phyloP scores from a whole-genome alignment of 805 yeast species.

The Saturnispora besseyi region DNA sequence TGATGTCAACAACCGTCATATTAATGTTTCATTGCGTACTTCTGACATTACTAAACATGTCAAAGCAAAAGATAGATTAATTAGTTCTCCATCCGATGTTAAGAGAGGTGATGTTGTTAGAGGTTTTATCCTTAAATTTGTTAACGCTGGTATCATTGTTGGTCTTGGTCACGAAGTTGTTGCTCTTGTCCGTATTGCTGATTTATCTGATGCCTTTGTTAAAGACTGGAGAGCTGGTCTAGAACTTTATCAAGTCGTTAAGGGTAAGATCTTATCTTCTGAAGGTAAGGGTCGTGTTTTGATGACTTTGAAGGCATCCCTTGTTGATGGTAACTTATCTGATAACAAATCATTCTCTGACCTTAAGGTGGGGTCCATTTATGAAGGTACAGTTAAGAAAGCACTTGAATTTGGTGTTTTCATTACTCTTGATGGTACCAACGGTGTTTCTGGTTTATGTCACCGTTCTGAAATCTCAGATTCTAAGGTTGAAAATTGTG shows the following conservation, averaged over 20 bases:
- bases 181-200: constrained; percentile 74
- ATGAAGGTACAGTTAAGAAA: constrained; percentile 68
- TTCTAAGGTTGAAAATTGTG: constrained; percentile 45
- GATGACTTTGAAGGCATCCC: constrained; percentile 74
- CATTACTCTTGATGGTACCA: constrained; percentile 67
- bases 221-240: constrained; percentile 83
- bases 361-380: constrained; percentile 57
- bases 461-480: constrained; percentile 82
- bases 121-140: constrained; percentile 72
- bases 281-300: constrained; percentile 56
- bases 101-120: constrained; percentile 63
- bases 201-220: constrained; percentile 70
- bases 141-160: constrained; percentile 71
- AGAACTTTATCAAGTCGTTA: constrained; percentile 60
- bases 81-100: constrained; percentile 44
- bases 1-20: constrained; percentile 40
- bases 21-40: constrained; percentile 57
- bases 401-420: constrained; percentile 89
- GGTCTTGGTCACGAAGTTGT: constrained; percentile 59
- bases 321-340: constrained; percentile 60
- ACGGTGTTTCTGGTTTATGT: constrained; percentile 75
- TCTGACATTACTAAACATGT: constrained; percentile 8
- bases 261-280: constrained; percentile 62
- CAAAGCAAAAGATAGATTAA: constrained; percentile 41
- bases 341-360: constrained; percentile 56